Conservation (phyloP, 1,139 yeast genomes). For the Scheffersomyces illinoinensis region DNA sequence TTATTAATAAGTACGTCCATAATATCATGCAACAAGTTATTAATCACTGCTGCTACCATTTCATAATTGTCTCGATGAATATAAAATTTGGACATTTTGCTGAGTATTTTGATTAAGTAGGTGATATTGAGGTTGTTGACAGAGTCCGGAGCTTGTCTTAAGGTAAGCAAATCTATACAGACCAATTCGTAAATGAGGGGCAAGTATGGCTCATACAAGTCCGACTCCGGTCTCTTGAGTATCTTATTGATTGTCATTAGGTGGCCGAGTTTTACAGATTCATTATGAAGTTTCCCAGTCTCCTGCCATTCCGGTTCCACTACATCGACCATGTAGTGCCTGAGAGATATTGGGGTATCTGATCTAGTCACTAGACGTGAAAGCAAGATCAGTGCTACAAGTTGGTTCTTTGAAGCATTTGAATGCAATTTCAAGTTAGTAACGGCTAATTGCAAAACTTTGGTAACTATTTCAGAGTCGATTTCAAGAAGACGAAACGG, state of each 20-base stretch:
- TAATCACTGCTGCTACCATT: conserved; percentile 24
- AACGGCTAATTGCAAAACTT: conserved; percentile 36
- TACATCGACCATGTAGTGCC: conserved; percentile 17
- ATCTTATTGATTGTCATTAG: conserved; percentile 39
- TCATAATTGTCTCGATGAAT: conserved; percentile 16
- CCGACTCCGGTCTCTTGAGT: conserved; percentile 24
- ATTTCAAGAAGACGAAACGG: conserved; percentile 65
- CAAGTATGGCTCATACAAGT: conserved; percentile 10
- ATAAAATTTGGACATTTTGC: conserved; percentile 27
- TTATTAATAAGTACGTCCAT: conserved; percentile 22
- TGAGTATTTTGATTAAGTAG: conserved; percentile 35
- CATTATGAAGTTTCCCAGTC: conserved; percentile 10
- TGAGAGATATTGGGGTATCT: conserved; percentile 18
- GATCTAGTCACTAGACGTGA: conserved; percentile 38
- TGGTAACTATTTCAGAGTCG: conserved; percentile 28
- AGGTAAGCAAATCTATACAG: conserved; percentile 10
- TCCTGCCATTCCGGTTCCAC: conserved; percentile 17
- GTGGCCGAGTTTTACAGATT: conserved; percentile 32
- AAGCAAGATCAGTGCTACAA: conserved; percentile 36
- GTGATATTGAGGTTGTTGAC: conserved; percentile 25
- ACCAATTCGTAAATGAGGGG: conserved; percentile 16
- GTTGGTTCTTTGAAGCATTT: conserved; percentile 27
- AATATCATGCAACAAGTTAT: conserved; percentile 30
- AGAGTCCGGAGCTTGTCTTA: conserved; percentile 8
- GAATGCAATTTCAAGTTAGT: conserved; percentile 25